phyloP scores from a whole-genome alignment of 129 eudicot species.

The Heracleum sosnowskyi region DNA sequence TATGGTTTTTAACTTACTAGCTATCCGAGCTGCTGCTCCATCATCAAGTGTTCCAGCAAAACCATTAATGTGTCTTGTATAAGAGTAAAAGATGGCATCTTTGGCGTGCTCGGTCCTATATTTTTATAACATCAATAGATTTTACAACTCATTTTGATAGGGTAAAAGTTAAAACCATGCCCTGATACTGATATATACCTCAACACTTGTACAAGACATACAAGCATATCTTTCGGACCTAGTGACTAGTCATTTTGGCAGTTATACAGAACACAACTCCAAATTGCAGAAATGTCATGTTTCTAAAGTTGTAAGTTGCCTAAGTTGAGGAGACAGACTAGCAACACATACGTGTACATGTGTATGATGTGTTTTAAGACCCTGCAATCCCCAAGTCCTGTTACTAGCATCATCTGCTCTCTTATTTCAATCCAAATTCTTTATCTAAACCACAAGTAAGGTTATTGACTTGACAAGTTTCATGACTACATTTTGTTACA shows the following conservation, averaged over 20 bases:
- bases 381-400: no score
- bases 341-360: background rate
- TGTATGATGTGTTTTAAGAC: background rate
- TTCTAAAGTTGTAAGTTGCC: background rate
- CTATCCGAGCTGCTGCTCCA: slow-evolving; percentile 56
- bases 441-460: background rate
- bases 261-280: background rate
- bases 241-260: background rate
- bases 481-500: background rate
- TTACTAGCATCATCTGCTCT: background rate
- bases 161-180: background rate
- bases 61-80: slow-evolving; percentile 86
- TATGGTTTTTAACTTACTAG: slow-evolving; percentile 37
- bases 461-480: no score
- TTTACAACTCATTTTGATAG: background rate
- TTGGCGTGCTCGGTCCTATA: slow-evolving; percentile 55
- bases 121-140: background rate
- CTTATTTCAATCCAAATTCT: background rate
- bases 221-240: background rate
- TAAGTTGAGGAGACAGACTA: background rate
- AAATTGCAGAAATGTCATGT: background rate
- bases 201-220: background rate
- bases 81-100: slow-evolving; percentile 79
- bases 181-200: background rate
- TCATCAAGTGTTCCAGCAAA: slow-evolving; percentile 91